Base-by-base conservation (phyloP, 208 protist species). In the Leishmania lainsoni region DNA sequence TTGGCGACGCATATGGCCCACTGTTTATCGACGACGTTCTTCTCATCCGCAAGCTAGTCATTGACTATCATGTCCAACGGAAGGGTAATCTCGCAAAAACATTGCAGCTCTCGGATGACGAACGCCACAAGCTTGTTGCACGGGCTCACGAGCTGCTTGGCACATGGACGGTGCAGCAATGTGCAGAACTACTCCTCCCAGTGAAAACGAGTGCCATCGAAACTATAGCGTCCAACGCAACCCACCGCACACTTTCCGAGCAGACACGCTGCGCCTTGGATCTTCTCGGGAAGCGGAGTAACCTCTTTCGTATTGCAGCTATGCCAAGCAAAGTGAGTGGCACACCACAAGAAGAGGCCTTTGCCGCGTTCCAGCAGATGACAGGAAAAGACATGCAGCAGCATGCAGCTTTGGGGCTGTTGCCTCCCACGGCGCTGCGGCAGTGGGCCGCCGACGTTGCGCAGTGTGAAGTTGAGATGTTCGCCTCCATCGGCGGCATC, bases 371-470 rank as follows among this genome's bases (percentile, higher is more conserved):
- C 32, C 73, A 65, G 72, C 8, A 42, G 14, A 35, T 16, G 35
- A 42, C 35, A 3, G 10, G 32, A n/a, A 54, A 39, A 20, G 32
- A 65, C 17, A 22, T 76, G 35, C 73, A 63, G 73, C 20, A 35
- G 35, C 20, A 26, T n/a, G 32, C 51, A 17, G 29, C 17, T n/a
- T 8, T n/a, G 6, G 52, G 73, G 54, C 51, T 39, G 73, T 16
- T 76, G 29, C 20, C 73, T 1, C 49, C n/a, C 17, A 42, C 52
- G 12, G 73, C 48, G 17, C 20, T 10, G 32, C 73, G 35, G n/a
- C 73, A 61, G 73, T 76, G 51, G 49, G 49, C 49, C 73, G 73
- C 54, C 51, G 73, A 76, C 52, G 54, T 65, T 45, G 73, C 73
- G 22, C 52, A 65, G 73, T 76, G 73, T 54, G 73, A 65, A 76